phyloP scores from a whole-genome alignment of 257 asterid species.

The Euphrasia confusa region DNA sequence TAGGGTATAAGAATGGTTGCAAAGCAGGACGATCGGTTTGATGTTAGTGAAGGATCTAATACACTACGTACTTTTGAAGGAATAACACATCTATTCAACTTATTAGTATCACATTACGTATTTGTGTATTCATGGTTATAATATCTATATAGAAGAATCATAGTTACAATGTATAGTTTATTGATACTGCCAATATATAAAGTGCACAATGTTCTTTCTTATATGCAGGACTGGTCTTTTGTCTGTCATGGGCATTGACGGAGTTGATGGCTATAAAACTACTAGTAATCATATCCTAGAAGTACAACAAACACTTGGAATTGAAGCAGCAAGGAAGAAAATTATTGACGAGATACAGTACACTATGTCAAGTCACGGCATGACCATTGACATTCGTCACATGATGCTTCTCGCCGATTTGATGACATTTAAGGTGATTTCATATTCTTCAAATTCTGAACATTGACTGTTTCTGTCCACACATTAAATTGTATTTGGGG shows the following conservation, averaged over 20 bases:
- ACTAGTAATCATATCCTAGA: slow-evolving; percentile 70
- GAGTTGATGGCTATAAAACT: slow-evolving; percentile 66
- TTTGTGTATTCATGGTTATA: background rate
- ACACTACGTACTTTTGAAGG: too few species aligned
- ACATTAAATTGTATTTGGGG: background rate
- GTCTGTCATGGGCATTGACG: slow-evolving; percentile 86
- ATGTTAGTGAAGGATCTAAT: too few species aligned
- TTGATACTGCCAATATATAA: slow-evolving; percentile 13
- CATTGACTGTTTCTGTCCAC: background rate
- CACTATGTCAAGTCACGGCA: slow-evolving; percentile 77
- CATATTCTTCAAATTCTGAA: slow-evolving; percentile 3
- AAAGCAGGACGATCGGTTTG: too few species aligned
- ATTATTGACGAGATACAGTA: slow-evolving; percentile 71
- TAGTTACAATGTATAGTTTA: background rate
- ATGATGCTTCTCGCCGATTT: slow-evolving; percentile 97
- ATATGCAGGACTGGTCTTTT: slow-evolving; percentile 72
- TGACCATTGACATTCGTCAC: slow-evolving; percentile 88
- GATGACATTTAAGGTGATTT: slow-evolving; percentile 80
- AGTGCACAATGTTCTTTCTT: slow-evolving; percentile 21
- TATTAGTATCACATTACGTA: too few species aligned
- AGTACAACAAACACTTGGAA: slow-evolving; percentile 68
- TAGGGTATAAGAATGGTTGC: too few species aligned
- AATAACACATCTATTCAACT: too few species aligned
- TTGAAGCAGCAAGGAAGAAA: slow-evolving; percentile 80
- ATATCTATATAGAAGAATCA: background rate